Evolutionary conservation across 2,329 filamentous ascomycete species (phyloP).

Genomic region (Verticillium dahliae): DNA sequence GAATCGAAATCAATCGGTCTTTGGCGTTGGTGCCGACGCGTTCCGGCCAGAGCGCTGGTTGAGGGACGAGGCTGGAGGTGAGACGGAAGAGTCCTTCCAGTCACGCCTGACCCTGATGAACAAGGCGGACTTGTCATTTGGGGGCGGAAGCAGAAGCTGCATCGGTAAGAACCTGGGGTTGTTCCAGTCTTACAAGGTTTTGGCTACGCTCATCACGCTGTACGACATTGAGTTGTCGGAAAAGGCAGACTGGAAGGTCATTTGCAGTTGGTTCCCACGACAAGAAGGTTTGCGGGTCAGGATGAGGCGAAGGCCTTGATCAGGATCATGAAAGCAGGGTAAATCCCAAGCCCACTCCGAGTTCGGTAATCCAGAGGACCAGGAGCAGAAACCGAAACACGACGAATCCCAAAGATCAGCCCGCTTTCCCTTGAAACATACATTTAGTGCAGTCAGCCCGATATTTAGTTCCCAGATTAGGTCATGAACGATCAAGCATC

Average conservation of each 20-base stretch:
- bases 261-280: slow-evolving; percentile 14
- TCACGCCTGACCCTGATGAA: slow-evolving; percentile 25
- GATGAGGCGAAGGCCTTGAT: neutral
- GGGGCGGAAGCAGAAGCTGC: slow-evolving; percentile 32
- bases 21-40: slow-evolving; percentile 31
- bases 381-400: no score
- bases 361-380: no score
- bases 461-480: no score
- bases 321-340: neutral
- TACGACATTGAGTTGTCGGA: slow-evolving; percentile 25
- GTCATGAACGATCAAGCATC: no score
- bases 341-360: no score
- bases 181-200: slow-evolving; percentile 37
- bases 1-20: slow-evolving; percentile 26
- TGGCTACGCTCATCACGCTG: slow-evolving; percentile 32
- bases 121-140: slow-evolving; percentile 30
- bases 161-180: slow-evolving; percentile 33
- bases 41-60: slow-evolving; percentile 36
- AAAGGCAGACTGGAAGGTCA: slow-evolving; percentile 14
- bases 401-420: no score
- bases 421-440: no score
- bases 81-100: slow-evolving; percentile 14
- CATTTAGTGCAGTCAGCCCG: no score
- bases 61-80: slow-evolving; percentile 14
- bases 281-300: slow-evolving; percentile 19